A percentile compares a stretch with the other conserved stretches of the same genome.
These are phyloP conservation scores for Ilyonectria destructans DNA, from an alignment of 2,329 filamentous ascomycete species.

Conservation along the genomic window DNA sequence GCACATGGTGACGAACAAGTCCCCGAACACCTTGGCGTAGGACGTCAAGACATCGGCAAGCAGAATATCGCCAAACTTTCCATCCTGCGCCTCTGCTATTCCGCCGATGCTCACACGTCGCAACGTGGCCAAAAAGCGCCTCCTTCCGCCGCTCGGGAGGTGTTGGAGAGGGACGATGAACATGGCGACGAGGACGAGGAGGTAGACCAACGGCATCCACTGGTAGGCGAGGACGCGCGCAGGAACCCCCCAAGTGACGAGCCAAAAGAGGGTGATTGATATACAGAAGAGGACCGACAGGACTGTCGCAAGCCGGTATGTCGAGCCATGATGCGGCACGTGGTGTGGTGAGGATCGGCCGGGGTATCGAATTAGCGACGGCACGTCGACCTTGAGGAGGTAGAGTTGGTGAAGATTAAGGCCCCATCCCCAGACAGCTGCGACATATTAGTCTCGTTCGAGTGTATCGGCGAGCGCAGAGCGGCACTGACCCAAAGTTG, in stretches of 20 bases:
- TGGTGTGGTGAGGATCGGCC: constrained; percentile 79
- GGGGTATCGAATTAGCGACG: constrained; percentile 89
- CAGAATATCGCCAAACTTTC: constrained; percentile 95
- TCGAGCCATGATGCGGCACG: constrained; percentile 83
- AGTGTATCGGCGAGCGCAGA: neutral
- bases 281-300: constrained; percentile 80
- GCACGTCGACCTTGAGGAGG: constrained; percentile 87
- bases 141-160: constrained; percentile 79
- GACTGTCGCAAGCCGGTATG: constrained; percentile 87
- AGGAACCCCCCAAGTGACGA: constrained; percentile 80
- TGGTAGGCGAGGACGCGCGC: constrained; percentile 83
- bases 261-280: constrained; percentile 89
- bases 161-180: constrained; percentile 82
- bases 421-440: constrained; percentile 96
- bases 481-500: constrained; percentile 80
- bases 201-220: constrained; percentile 88
- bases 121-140: constrained; percentile 82
- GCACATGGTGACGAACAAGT: constrained; percentile 90
- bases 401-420: constrained; percentile 91
- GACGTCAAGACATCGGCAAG: constrained; percentile 95
- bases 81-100: constrained; percentile 87
- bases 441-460: constrained; percentile 30
- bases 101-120: constrained; percentile 88
- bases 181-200: constrained; percentile 79
- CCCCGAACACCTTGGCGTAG: constrained; percentile 92